Percentiles rank a stretch among this genome's conserved stretches.
Conservation (phyloP, 495 filamentous ascomycete genomes). For the Penicillium soppii region DNA sequence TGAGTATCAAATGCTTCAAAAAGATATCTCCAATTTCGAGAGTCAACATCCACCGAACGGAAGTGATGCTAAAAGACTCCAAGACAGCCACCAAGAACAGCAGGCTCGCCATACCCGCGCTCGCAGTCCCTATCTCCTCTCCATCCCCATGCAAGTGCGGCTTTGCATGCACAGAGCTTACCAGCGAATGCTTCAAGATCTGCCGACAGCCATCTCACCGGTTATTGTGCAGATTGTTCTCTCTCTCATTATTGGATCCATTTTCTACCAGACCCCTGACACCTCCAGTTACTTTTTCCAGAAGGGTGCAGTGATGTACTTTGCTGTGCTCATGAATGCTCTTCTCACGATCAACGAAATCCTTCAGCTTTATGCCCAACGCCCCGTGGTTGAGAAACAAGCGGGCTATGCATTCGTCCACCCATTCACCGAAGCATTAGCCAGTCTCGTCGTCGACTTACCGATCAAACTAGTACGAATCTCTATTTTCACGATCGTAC, state of each 20-base stretch:
- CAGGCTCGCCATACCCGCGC: slow-evolving; percentile 33
- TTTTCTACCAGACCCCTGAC: slow-evolving; percentile 65
- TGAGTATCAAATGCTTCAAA: slow-evolving; percentile 45
- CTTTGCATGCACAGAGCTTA: slow-evolving; percentile 48
- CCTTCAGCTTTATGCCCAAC: slow-evolving; percentile 52
- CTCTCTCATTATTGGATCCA: slow-evolving; percentile 75
- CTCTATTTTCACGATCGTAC: slow-evolving; percentile 45
- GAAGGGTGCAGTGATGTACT: slow-evolving; percentile 75
- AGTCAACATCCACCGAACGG: slow-evolving; percentile 18
- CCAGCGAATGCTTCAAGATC: slow-evolving; percentile 62
- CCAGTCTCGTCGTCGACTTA: slow-evolving; percentile 54
- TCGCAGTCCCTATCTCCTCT: slow-evolving; percentile 42
- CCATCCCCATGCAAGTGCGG: slow-evolving; percentile 44
- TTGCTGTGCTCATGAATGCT: slow-evolving; percentile 68
- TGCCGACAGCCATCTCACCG: slow-evolving; percentile 64
- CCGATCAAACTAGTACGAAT: slow-evolving; percentile 48
- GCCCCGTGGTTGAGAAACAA: slow-evolving; percentile 63
- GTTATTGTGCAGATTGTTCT: slow-evolving; percentile 70
- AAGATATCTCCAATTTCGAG: slow-evolving; percentile 44
- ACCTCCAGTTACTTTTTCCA: slow-evolving; percentile 28
- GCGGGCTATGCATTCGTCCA: slow-evolving; percentile 59
- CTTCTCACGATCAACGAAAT: slow-evolving; percentile 54
- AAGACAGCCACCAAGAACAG: slow-evolving; percentile 20
- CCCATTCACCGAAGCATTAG: slow-evolving; percentile 56
- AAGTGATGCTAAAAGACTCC: slow-evolving; percentile 25